Conservation (phyloP, 2,329 filamentous ascomycete genomes). For the Colletotrichum sp. region DNA sequence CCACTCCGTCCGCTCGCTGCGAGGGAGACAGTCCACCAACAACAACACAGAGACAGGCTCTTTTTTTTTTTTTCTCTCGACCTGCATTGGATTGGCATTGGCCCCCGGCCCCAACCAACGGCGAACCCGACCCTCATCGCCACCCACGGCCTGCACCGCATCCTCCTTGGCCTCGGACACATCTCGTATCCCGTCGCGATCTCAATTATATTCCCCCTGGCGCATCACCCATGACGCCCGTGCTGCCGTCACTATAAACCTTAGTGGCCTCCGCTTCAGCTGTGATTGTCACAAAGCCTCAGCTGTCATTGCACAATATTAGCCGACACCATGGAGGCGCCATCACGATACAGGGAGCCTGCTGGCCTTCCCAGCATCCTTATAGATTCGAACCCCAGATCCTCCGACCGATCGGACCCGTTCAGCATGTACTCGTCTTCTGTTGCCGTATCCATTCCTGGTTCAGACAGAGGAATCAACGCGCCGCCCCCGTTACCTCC, state of each 20-base stretch:
- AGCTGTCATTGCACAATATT: constrained; percentile 12
- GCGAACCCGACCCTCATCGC: constrained; percentile 10
- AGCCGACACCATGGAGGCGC: constrained; percentile 37
- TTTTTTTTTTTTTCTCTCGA: background rate
- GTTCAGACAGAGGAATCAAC: constrained; percentile 31
- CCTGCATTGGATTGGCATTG: background rate
- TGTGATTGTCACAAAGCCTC: background rate
- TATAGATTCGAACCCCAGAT: constrained; percentile 32
- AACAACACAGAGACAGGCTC: background rate
- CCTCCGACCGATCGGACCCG: constrained; percentile 32
- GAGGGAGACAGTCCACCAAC: background rate
- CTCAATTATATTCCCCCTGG: background rate
- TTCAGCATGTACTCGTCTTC: constrained; percentile 34
- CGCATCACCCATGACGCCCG: constrained; percentile 19
- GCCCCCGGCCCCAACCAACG: constrained; percentile 1
- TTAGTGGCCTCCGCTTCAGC: constrained; percentile 14
- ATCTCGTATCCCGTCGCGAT: constrained; percentile 9
- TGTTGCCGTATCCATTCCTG: constrained; percentile 48
- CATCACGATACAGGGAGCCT: constrained; percentile 39
- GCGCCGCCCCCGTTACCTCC: constrained; percentile 53
- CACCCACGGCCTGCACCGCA: constrained; percentile 9
- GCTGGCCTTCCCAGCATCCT: constrained; percentile 37
- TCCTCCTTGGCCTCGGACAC: constrained; percentile 13
- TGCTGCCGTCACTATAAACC: constrained; percentile 18
- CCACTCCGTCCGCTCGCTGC: background rate